phyloP scores from a whole-genome alignment of 768 basidiomycete species.

The Candolleomyces eurysporus region DNA sequence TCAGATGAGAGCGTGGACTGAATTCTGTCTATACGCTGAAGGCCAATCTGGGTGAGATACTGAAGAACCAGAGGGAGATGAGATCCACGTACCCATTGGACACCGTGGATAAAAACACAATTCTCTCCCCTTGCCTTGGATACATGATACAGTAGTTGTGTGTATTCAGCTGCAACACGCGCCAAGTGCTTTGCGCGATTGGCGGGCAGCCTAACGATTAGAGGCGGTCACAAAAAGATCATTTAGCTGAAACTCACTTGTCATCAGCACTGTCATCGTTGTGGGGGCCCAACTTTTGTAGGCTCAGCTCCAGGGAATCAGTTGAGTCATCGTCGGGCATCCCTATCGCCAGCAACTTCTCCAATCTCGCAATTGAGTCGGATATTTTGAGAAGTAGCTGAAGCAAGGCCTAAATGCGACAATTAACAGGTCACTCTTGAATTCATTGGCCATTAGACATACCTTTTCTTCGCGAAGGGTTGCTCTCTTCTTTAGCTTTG shows the following conservation, averaged over 20 bases:
- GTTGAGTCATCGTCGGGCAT: slow-evolving; percentile 43
- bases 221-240: background rate
- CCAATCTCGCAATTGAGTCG: slow-evolving; percentile 85
- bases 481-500: slow-evolving; percentile 74
- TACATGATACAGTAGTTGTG: slow-evolving; percentile 86
- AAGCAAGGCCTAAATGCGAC: slow-evolving; percentile 60
- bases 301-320: slow-evolving; percentile 33
- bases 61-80: slow-evolving; percentile 5
- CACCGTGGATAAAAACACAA: slow-evolving; percentile 77
- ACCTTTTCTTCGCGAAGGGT: slow-evolving; percentile 84
- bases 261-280: slow-evolving; percentile 45
- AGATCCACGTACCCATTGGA: slow-evolving; percentile 73
- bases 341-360: slow-evolving; percentile 76
- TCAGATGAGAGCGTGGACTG: slow-evolving; percentile 83
- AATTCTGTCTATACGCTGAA: slow-evolving; percentile 76
- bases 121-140: slow-evolving; percentile 76
- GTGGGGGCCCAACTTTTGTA: slow-evolving; percentile 26
- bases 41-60: slow-evolving; percentile 7
- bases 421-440: slow-evolving; percentile 4
- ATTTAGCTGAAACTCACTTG: slow-evolving; percentile 25
- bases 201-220: slow-evolving; percentile 46
- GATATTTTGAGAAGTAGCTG: slow-evolving; percentile 90
- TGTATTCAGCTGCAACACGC: slow-evolving; percentile 88
- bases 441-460: slow-evolving; percentile 1
- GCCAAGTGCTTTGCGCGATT: slow-evolving; percentile 77